Evolutionary conservation across 495 filamentous ascomycete species (phyloP), one percentile per base, ranked within the genome.

Genomic region (Cetradonia linearis): DNA sequence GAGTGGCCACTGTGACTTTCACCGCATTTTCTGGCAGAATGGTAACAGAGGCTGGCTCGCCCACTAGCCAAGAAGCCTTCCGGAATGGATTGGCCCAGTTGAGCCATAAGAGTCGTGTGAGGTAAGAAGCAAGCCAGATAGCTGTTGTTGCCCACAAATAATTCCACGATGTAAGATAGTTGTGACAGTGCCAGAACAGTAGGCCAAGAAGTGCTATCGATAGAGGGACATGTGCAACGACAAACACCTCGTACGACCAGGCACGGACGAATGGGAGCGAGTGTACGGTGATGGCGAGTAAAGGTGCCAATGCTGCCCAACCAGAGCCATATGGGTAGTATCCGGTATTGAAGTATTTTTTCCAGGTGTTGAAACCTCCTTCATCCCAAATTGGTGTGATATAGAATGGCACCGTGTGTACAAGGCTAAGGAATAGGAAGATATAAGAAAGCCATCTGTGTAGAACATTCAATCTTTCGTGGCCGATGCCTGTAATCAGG

Each of bases 181-280:
- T 96, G 66, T 89, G 84, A 65, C 86, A 93, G 71, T 97, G 92
- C 92, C 92, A 97, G 72, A 97, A 95, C 18, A 97, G 80, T 74
- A 95, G 80, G 11, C 77, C 90, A 36, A 96, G 70, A 67, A 89
- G 95, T 38, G 88, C 77, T 54, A 91, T 80, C 2, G 91, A 85
- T 13, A 89, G 83, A 0, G 91, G 87, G 1, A 90, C 83, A 67
- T 97, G 92, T 18, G 92, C 70, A 34, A 83, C 71, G 18, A 92
- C 80, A 67, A 96, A 97, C 2, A 89, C 70, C 69, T 97, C 92
- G 69, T 96, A 96, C 71, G 81, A 77, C 72, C 73, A 71, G 31
- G 73, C 68, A 31, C 85, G 78, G 2, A 86, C 50, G 46, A 89
- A 76, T 6, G 88, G 86, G 2, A 95, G 77, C 5, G 91, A 95